Evolutionary conservation across 169 alveolate species (phyloP), one percentile per base, ranked within the genome.

Genomic region (Cryptosporidium sp.): DNA sequence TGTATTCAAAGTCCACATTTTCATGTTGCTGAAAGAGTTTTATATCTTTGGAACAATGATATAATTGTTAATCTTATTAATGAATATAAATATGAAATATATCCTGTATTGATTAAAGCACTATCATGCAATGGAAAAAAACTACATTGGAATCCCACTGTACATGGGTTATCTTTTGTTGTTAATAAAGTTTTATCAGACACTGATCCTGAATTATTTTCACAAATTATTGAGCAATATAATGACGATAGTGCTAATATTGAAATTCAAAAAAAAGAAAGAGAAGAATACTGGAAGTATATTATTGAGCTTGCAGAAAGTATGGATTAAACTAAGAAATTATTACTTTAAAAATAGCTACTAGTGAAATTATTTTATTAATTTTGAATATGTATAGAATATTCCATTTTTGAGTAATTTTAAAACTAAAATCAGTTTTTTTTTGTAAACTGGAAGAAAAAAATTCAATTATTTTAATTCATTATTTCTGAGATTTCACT

Each of bases 11-110:
- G 94, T 37, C 85, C 94, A n/a, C 96, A 94, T 70, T 95, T 92
- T 52, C 96, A 96, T 87, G 98, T 96, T 26, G 98, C 99, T 33
- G 99, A 97, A 86, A 94, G 99, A 29, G 95, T 96, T 18, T 91
- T 97, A n/a, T 95, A 94, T 85, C 86, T 96, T 62, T 96, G 98
- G 98, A 96, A 96, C 91, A 95, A 95, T 87, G 97, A 95, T 67
- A 86, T 95, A 70, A 94, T 96, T 53, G 96, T 94, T 37, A 94
- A 95, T 44, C 94, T 94, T 29, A 93, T 96, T 53, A 95, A 93
- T 71, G 87, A 80, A 71, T 91, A 95, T 85, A 93, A 95, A 73
- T 86, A 91, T 85, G 94, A 93, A 29, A 92, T 93, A 35, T 93
- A 93, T 91, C 95, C 95, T 26, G 85, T 71, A 58, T 62, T 93